Base-by-base conservation (phyloP, 345 rosid species). In the Limnanthes douglasii region DNA sequence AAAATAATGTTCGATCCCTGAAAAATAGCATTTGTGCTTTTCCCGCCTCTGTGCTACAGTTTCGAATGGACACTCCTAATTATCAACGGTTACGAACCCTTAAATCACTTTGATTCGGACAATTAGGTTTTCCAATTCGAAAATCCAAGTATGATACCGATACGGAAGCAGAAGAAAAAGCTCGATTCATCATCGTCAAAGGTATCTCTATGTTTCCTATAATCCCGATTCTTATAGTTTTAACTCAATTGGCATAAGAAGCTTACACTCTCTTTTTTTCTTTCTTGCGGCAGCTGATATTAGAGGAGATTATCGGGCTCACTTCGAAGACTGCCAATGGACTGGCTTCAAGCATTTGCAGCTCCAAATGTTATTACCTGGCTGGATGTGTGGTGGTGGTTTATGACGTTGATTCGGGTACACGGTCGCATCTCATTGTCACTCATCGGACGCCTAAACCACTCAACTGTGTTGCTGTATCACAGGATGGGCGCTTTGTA, bases 351-450 rank as follows among this genome's bases (percentile, higher is more conserved):
- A 66, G 26, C 34, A 37, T 57, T 4, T 57, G 54, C 7, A 60
- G 56, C 8, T 24, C 66, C 4, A 65, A 41, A 18, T 75, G 73
- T 32, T 80, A 54, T 29, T 84, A 84, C 48, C 47, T 72, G 21
- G 95, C 93, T 0, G 95, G 93, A 19, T 84, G 93, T 18, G 93
- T 70, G 23, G 80, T 56, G 57, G 93, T 78, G 48, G 59, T 68
- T 38, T 73, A 65, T 34, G 40, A 78, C 42, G 81, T 60, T 8
- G 67, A 58, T 34, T 58, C 71, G 0, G 60, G 54, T 18, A 46
- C 54, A 25, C 93, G 75, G 17, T 79, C 81, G 5, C 86, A 70
- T 28, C 78, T 84, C 36, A 34, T 61, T 40, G 79, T 57, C 22
- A 60, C 85, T 55, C 85, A 69, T 18, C 59, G 85, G 22, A 40